Conservation (phyloP, 73 alveolate species). For the Paramecium caudatum region DNA sequence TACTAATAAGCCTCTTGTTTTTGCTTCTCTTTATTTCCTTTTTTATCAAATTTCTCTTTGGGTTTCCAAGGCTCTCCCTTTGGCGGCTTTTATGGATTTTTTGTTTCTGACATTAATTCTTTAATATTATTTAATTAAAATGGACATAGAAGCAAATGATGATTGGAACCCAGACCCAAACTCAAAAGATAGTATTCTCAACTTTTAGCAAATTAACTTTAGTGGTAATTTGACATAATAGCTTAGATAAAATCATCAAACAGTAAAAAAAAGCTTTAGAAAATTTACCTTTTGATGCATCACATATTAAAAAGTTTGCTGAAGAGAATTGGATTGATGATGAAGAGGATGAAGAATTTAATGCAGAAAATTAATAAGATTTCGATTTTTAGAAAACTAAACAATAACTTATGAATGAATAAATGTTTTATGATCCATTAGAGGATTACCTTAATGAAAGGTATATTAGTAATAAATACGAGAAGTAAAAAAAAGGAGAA, state of each 20-base stretch:
- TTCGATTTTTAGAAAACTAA: constrained; percentile 18
- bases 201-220: not conserved
- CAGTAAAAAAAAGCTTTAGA: not conserved
- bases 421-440: constrained; percentile 72
- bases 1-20: not conserved
- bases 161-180: not conserved
- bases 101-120: constrained; percentile 35
- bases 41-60: constrained; percentile 66
- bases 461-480: constrained; percentile 47
- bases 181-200: not conserved
- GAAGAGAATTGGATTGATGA: constrained; percentile 59
- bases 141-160: not conserved
- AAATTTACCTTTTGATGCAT: not conserved
- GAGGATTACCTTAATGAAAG: constrained; percentile 60
- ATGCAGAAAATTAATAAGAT: constrained; percentile 4
- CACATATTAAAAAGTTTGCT: constrained; percentile 36
- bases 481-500: not conserved
- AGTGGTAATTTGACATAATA: not conserved
- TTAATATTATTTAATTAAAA: not conserved
- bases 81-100: not conserved
- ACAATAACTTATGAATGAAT: constrained; percentile 53
- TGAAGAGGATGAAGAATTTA: constrained; percentile 66
- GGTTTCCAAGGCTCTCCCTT: constrained; percentile 70
- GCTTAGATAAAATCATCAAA: not conserved
- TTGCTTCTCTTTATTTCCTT: constrained; percentile 42